These are phyloP conservation scores for Tausonia pullulans DNA, from an alignment of 1,284 basidiomycete species.

Conservation along the genomic window DNA sequence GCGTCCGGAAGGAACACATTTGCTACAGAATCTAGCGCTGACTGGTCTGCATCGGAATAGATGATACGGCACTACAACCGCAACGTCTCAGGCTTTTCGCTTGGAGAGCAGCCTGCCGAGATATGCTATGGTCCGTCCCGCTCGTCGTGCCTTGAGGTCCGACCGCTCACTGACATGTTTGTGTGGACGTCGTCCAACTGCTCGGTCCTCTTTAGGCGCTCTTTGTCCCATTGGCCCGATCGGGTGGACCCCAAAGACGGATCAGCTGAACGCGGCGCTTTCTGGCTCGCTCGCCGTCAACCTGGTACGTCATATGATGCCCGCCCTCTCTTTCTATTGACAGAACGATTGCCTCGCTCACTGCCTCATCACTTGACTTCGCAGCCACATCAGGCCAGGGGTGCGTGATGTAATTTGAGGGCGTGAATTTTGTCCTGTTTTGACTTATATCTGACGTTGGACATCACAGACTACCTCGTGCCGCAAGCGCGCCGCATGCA, in stretches of 20 bases:
- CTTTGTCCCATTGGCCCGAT: constrained; percentile 11
- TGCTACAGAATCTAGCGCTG: neutral
- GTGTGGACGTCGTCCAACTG: too few relatives aligned
- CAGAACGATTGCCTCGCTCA: neutral
- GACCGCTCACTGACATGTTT: neutral
- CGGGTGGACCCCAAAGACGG: constrained; percentile 2
- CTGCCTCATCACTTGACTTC: neutral
- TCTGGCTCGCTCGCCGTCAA: constrained; percentile 11
- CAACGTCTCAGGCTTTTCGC: constrained; percentile 4
- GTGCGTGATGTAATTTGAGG: neutral
- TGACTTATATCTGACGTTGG: neutral
- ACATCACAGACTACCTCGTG: constrained; percentile 8
- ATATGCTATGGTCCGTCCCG: constrained; percentile 9
- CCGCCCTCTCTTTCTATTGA: too few relatives aligned
- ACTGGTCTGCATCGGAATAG: too few relatives aligned
- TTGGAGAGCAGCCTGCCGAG: constrained; percentile 9
- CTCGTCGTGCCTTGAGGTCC: neutral
- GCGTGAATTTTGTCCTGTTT: neutral
- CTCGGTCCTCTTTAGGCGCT: neutral
- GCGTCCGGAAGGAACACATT: neutral
- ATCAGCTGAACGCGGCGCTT: constrained; percentile 11
- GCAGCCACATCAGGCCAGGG: constrained; percentile 6
- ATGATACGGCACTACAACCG: constrained; percentile 9
- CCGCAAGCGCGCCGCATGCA: neutral
- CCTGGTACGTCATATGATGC: neutral